phyloP scores from a whole-genome alignment of 371 early-diverging fungal genomes.

The Mucor indicus region DNA sequence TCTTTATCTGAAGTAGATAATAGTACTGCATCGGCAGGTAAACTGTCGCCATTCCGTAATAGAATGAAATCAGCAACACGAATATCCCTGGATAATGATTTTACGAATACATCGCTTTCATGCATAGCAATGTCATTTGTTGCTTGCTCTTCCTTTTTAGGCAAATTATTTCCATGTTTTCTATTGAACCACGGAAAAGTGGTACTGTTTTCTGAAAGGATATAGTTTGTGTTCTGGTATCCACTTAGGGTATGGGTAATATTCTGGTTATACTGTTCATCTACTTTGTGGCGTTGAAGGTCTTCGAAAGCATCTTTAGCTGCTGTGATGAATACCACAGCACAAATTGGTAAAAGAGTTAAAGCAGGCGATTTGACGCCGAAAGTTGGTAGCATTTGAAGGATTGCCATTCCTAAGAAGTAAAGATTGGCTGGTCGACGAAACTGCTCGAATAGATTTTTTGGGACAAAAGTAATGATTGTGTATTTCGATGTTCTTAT shows the following conservation, averaged over 20 bases:
- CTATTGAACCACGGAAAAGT: background rate
- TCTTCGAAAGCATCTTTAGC: conserved; percentile 97
- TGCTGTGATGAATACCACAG: conserved; percentile 89
- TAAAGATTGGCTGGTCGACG: conserved; percentile 95
- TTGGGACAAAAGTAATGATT: conserved; percentile 86
- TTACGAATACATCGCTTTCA: conserved; percentile 5
- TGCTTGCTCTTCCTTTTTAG: background rate
- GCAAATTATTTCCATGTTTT: background rate
- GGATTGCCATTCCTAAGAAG: conserved; percentile 90
- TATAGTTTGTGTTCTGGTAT: conserved; percentile 70
- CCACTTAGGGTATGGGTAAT: conserved; percentile 67
- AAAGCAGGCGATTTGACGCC: conserved; percentile 69
- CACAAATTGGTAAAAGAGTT: conserved; percentile 84
- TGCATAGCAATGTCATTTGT: background rate
- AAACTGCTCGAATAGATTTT: conserved; percentile 97
- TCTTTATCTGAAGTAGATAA: conserved; percentile 72
- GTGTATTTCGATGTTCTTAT: conserved; percentile 95
- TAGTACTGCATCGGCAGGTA: conserved; percentile 90
- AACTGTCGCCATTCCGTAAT: conserved; percentile 79
- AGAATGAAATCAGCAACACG: conserved; percentile 91
- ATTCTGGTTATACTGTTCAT: conserved; percentile 82
- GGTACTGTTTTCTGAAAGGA: background rate
- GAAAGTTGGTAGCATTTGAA: conserved; percentile 85
- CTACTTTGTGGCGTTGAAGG: conserved; percentile 88
- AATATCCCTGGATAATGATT: conserved; percentile 56